Conservation (phyloP, 2,329 filamentous ascomycete species). For the Diaporthe aspalathi region DNA sequence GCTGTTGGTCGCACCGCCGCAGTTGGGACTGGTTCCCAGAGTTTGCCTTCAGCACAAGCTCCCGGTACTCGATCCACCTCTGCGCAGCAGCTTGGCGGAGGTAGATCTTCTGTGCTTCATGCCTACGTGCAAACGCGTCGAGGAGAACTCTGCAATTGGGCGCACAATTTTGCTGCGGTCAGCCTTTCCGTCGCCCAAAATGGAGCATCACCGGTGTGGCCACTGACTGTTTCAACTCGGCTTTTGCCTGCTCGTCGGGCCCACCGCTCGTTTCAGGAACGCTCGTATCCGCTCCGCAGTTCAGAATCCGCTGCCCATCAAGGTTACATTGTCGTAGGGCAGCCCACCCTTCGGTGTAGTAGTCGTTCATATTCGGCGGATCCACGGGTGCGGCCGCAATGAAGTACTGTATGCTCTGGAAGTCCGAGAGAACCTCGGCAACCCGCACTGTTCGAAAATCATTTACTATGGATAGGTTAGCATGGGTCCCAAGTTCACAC, state of each 20-base stretch:
- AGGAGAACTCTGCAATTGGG: conserved; percentile 60
- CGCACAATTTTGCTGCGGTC: conserved; percentile 12
- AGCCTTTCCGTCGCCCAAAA: background rate
- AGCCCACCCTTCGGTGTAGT: conserved; percentile 73
- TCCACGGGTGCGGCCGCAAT: conserved; percentile 68
- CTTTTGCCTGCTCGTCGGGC: conserved; percentile 69
- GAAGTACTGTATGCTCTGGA: conserved; percentile 70
- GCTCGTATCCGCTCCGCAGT: conserved; percentile 71
- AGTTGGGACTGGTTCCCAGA: conserved; percentile 61
- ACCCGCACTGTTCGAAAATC: conserved; percentile 69
- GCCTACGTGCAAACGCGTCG: conserved; percentile 70
- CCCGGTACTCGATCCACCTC: conserved; percentile 67
- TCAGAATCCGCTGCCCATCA: conserved; percentile 73
- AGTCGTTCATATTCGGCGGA: conserved; percentile 67
- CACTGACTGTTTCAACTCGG: conserved; percentile 71
- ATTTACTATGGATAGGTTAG: conserved; percentile 60
- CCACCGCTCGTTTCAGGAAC: conserved; percentile 66
- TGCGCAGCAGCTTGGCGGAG: conserved; percentile 70
- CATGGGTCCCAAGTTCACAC: conserved; percentile 4
- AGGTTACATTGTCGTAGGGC: conserved; percentile 70
- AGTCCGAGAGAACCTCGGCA: conserved; percentile 71
- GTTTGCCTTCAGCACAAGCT: conserved; percentile 63
- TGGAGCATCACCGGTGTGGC: too few species aligned
- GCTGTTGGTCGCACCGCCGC: conserved; percentile 65
- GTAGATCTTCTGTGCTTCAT: conserved; percentile 74